Base-by-base conservation (phyloP, 352 stramenopile genomes). In the Pythium plurisporium region DNA sequence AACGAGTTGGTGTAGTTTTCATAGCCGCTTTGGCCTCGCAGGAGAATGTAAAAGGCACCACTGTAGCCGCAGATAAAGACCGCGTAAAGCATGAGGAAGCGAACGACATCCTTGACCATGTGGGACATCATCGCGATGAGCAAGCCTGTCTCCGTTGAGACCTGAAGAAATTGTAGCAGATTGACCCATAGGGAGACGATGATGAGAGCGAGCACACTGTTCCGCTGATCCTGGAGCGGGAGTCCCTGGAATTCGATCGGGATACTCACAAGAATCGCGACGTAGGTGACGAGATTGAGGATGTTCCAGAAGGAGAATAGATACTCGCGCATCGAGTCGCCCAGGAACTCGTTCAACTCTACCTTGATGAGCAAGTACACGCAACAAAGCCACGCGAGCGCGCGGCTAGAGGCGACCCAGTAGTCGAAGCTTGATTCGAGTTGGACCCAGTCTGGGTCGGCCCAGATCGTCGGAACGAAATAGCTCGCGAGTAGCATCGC, bases 61-160 rank as follows among this genome's bases (percentile, higher is more conserved):
- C 73, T 89, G 46, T 87, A 87, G 38, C 78, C 78, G 20, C 85
- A 70, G 30, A 87, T 65, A 55, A 91, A 91, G 4, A 89, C 78
- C 1, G 66, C 73, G 56, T 89, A 91, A 19, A 91, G 69, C 41
- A 91, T 55, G 14, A 86, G 64, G 49, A 91, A 91, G 5, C 76
- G 76, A 45, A 78, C 74, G 38, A 87, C 73, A 42, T 91, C 81
- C 27, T 72, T 83, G 20, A 82, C 63, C 72, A 91, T 83, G 64
- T 84, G 73, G 11, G 69, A 72, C 81, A 91, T 88, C 81, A 91
- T 91, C 4, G 81, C 76, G 47, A 89, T 83, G 9, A 91, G 70
- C 25, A 88, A 55, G 0, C 81, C 81, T 12, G 67, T 86, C 10
- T 73, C 66, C 1, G 67, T 79, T 14, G 73, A 80, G 42, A 87